Base-by-base conservation (phyloP, 2,329 filamentous ascomycete species). In the Dactylellina drechsleri region DNA sequence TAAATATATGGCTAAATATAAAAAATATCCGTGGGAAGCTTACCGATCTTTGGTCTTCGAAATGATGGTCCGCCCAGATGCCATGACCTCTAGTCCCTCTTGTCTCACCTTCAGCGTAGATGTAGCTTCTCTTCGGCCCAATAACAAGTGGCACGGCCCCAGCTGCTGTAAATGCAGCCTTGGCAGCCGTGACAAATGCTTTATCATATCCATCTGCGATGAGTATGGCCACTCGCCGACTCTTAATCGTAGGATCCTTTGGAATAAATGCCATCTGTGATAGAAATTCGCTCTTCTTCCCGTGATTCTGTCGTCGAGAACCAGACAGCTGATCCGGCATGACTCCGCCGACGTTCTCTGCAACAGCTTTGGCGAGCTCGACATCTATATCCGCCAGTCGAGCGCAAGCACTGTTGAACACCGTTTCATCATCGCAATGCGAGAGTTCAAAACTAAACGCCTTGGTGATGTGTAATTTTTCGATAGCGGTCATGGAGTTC, bases 141-240 rank as follows among this genome's bases (percentile, higher is more conserved):
- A 96, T 91, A n/a, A 91, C 88, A 77, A 92, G 88, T 0, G 91
- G 88, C 0, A 92, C 83, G 0, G 91, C 91, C 1, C 86, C 83
- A 1, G 87, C 87, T 0, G 87, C 86, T 4, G 84, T 85, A 2
- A 93, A 81, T 0, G 89, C 89, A 0, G 85, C 85, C 70, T 89
- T 88, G 28, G 93, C 86, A 5, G 87, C 88, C 20, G 85, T 85
- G 80, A 91, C 92, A 2, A 89, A 86, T 0, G 86, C 79, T 0
- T 86, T 81, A 77, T 95, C 91, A 79, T 90, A 95, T 0, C 91
- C 91, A 75, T 95, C 91, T 1, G 89, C 91, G 23, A 95, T 87
- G 15, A 95, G 84, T 78, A 95, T 90, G 12, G 90, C 91, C 2
- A 95, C 85, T 43, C 89, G 87, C 0, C 92, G 90, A 0, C 88